Base-by-base conservation (phyloP, 768 basidiomycete species). In the Phaeotremella skinneri region DNA sequence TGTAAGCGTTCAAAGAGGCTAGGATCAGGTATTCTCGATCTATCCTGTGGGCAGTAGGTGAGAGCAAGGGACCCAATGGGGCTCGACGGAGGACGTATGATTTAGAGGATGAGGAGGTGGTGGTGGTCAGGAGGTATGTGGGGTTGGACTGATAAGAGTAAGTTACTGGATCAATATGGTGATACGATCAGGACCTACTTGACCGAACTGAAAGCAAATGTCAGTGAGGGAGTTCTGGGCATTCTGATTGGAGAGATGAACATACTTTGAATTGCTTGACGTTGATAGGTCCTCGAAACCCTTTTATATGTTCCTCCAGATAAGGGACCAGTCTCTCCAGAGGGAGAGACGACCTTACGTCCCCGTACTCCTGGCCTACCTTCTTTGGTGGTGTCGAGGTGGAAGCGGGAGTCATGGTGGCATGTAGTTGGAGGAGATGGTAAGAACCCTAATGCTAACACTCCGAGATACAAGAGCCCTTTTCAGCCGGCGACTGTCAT, bases 201-300 rank as follows among this genome's bases (percentile, higher is more conserved):
- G 91, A 45, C 90, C 91, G 78, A 89, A 91, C 90, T 92, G 62
- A 57, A 23, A 25, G n/a, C 23, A 50, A 17, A 52, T 31, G 23
- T 21, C 23, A 52, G 31, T 53, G 52, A 13, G 1, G 49, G n/a
- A n/a, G 27, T 30, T 52, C 29, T 27, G 2, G 7, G 26, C 17
- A 27, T 41, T 56, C 21, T 29, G 17, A 17, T 34, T 31, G 37
- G 58, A 13, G 11, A 30, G 5, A n/a, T 23, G 41, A 55, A 75
- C 84, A 52, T 77, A 90, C 90, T 79, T 90, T 90, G 82, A 98
- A 98, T 78, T 98, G 94, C 80, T 91, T 89, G 30, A 96, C 84
- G 20, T 80, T 78, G 17, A 94, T 83, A 0, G 90, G 89, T 1
- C 83, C 76, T 49, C 78, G 78, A 52, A 92, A 81, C 0, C 75